A percentile compares a stretch with the other conserved stretches of the same genome.
These are phyloP conservation scores for Chrysoporthe deuterocubensis DNA, from an alignment of 2,329 filamentous ascomycete genomes.

Conservation along the genomic window DNA sequence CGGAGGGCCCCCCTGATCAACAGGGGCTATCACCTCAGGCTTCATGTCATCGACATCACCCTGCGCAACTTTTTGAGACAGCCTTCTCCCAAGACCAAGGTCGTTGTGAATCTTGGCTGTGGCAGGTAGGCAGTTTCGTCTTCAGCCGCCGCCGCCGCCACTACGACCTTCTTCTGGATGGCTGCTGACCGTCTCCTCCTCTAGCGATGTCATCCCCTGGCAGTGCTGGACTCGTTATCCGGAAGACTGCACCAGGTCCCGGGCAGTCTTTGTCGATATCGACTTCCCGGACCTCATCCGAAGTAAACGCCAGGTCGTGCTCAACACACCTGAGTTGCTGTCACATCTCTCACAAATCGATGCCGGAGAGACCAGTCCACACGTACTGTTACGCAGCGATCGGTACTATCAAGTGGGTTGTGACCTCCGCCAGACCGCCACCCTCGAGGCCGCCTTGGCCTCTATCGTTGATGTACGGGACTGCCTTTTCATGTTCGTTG, in stretches of 20 bases:
- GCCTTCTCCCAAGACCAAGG: conserved; percentile 61
- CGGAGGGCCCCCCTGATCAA: conserved; percentile 88
- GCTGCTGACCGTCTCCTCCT: not conserved
- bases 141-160: not conserved
- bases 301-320: conserved; percentile 72
- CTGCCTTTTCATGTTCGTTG: conserved; percentile 75
- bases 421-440: conserved; percentile 71
- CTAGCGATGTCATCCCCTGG: conserved; percentile 84
- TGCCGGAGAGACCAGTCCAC: conserved; percentile 38
- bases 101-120: conserved; percentile 84
- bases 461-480: conserved; percentile 60
- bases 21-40: conserved; percentile 83
- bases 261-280: conserved; percentile 77
- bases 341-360: conserved; percentile 52
- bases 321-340: conserved; percentile 63
- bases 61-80: conserved; percentile 71
- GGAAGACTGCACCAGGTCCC: conserved; percentile 50
- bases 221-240: conserved; percentile 74
- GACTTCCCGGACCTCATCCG: conserved; percentile 82
- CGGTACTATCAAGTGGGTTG: conserved; percentile 81
- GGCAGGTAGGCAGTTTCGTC: conserved; percentile 72
- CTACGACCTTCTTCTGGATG: conserved; percentile 8
- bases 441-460: conserved; percentile 63
- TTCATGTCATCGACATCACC: conserved; percentile 78
- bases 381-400: conserved; percentile 65